These are phyloP conservation scores for Leptographium galeiforme DNA, from an alignment of 2,329 filamentous ascomycete genomes.

Conservation along the genomic window DNA sequence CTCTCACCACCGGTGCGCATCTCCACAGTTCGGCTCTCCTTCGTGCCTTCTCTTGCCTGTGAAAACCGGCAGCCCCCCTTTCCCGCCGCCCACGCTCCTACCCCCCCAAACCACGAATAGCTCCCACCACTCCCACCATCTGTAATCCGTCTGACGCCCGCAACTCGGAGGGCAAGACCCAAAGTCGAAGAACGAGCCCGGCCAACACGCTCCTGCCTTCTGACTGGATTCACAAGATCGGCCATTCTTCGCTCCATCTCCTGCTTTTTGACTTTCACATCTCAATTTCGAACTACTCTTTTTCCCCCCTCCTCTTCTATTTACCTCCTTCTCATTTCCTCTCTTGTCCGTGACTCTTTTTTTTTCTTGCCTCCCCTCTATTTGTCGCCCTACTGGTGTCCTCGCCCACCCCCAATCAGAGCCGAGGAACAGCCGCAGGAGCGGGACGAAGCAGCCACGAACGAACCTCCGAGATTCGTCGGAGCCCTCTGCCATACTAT, in stretches of 20 bases:
- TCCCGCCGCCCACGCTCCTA: conserved; percentile 1
- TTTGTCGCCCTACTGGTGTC: not conserved
- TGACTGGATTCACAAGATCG: too few relatives aligned
- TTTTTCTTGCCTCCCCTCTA: not conserved
- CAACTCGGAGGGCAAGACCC: conserved; percentile 4
- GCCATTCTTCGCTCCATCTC: not conserved
- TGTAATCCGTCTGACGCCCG: conserved; percentile 4
- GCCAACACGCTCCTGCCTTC: not conserved
- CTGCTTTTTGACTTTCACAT: not conserved
- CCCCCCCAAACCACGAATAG: not conserved
- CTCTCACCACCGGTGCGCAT: not conserved
- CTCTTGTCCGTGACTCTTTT: not conserved
- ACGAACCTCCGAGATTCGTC: too few relatives aligned
- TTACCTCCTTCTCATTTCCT: not conserved
- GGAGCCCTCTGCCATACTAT: not conserved
- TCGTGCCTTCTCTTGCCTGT: not conserved
- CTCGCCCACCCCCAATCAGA: not conserved
- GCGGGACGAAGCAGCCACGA: not conserved
- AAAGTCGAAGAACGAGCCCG: conserved; percentile 1
- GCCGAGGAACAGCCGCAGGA: not conserved
- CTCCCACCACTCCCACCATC: conserved; percentile 4
- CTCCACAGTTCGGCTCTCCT: not conserved
- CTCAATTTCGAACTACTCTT: not conserved
- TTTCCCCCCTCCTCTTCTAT: not conserved
- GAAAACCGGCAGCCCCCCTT: not conserved